Conservation (phyloP, 768 basidiomycete genomes). For the Boletus rufocinnamomeus region DNA sequence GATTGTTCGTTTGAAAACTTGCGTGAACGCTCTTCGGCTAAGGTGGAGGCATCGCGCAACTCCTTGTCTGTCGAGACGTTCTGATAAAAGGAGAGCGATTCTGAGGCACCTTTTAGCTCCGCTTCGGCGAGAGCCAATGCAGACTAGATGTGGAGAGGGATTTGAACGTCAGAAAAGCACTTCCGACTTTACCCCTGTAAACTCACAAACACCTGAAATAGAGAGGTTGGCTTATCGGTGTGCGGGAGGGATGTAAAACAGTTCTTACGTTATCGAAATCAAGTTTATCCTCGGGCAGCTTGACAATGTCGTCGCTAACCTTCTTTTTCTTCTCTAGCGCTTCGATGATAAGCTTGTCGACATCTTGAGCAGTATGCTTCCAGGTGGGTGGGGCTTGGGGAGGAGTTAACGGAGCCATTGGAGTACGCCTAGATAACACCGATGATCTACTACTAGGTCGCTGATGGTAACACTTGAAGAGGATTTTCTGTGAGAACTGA, state of each 20-base stretch:
- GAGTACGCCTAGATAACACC: neutral
- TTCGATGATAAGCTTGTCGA: slow-evolving; percentile 56
- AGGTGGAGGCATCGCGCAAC: slow-evolving; percentile 76
- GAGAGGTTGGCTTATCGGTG: neutral
- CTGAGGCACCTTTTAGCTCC: slow-evolving; percentile 47
- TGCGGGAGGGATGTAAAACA: neutral
- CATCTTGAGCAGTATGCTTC: slow-evolving; percentile 65
- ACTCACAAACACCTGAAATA: slow-evolving; percentile 70
- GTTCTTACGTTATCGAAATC: slow-evolving; percentile 65
- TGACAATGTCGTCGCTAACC: slow-evolving; percentile 59
- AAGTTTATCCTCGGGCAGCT: slow-evolving; percentile 55
- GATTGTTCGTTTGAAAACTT: slow-evolving; percentile 72
- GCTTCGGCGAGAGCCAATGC: slow-evolving; percentile 64
- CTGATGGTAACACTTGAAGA: too few relatives aligned
- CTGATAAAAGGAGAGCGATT: slow-evolving; percentile 75
- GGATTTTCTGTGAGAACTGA: neutral
- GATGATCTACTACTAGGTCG: too few relatives aligned
- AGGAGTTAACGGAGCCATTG: slow-evolving; percentile 53
- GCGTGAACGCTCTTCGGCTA: slow-evolving; percentile 63
- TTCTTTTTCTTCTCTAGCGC: slow-evolving; percentile 58
- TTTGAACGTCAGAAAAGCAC: slow-evolving; percentile 20
- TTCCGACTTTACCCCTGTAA: neutral
- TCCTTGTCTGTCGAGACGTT: slow-evolving; percentile 74
- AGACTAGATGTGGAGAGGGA: slow-evolving; percentile 39
- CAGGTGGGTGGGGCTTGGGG: slow-evolving; percentile 68